Evolutionary conservation across 805 yeast genomes (phyloP).

Genomic region (Metschnikowia kofuensis): DNA sequence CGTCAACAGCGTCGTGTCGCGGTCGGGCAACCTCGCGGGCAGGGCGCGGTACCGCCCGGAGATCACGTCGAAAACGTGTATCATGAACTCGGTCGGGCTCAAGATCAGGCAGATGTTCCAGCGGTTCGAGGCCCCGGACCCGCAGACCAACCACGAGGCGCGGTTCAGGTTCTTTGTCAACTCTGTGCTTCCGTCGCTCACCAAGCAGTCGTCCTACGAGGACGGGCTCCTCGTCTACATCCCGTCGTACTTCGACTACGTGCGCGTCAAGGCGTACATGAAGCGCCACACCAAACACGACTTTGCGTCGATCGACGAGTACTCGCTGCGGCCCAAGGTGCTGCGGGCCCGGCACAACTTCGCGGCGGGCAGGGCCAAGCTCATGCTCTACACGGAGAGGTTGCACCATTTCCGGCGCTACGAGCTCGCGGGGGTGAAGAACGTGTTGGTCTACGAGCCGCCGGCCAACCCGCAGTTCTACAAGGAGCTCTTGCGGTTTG

Average conservation of each 20-base stretch:
- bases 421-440: slow-evolving; percentile 81
- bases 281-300: slow-evolving; percentile 59
- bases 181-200: slow-evolving; percentile 68
- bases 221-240: slow-evolving; percentile 78
- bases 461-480: slow-evolving; percentile 87
- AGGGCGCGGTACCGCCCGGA: slow-evolving; percentile 53
- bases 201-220: slow-evolving; percentile 57
- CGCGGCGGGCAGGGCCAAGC: slow-evolving; percentile 55
- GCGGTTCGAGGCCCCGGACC: slow-evolving; percentile 68
- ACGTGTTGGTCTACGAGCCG: slow-evolving; percentile 74
- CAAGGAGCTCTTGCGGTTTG: slow-evolving; percentile 65
- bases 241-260: slow-evolving; percentile 83
- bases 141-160: slow-evolving; percentile 47
- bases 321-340: slow-evolving; percentile 67
- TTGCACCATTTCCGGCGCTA: slow-evolving; percentile 87
- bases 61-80: slow-evolving; percentile 45
- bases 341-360: slow-evolving; percentile 71
- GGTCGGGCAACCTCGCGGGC: slow-evolving; percentile 57
- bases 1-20: slow-evolving; percentile 57
- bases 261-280: slow-evolving; percentile 71
- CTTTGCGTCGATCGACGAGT: slow-evolving; percentile 79
- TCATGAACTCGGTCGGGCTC: slow-evolving; percentile 63
- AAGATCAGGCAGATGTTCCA: slow-evolving; percentile 67
- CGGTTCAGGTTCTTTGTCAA: slow-evolving; percentile 79
- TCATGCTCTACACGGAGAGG: slow-evolving; percentile 90